Base-by-base conservation (phyloP, 164 flowering plant genomes). In the Tinospora cordifolia region DNA sequence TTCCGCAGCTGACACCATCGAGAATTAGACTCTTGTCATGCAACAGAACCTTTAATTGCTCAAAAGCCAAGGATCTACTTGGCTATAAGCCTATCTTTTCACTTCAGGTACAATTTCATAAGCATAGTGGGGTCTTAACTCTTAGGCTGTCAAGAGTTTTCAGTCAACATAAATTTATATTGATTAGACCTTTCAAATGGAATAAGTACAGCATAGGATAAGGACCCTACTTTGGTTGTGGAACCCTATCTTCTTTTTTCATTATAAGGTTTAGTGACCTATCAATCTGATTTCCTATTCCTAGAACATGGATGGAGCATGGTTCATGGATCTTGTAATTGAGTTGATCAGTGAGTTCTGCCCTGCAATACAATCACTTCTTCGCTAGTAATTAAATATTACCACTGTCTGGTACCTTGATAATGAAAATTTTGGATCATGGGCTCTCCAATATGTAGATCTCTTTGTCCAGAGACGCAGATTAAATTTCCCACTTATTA, bases 1-100 rank as follows among this genome's bases (percentile, higher is more conserved):
- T 91, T 72, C 99, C 99, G 46, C 99, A 95, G 80, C 77, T 92
- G 82, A 95, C 90, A 74, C 99, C 99, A 66, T 92, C 98, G 63
- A 87, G 98, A 84, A 74, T 95, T 64, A 85, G 94, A 72, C 92
- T 92, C 58, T 87, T 91, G 44, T 81, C 98, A 63, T 75, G 87
- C 78, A 87, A 76, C 84, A 83, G 97, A 82, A 82, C 96, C 70
- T 95, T 87, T 72, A 80, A 80, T 79, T 84, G 87, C 76, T 87
- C 94, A 62, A 95, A 90, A 82, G 99, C 99, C 66, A 90, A 87
- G 76, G 92, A 88, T 38, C 85, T 74, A 49, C 83, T 95, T 77
- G 92, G 94, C 75, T 95, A 95, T 78, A 70, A 79, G 57, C 99
- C 99, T 34, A 77, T 91, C 71, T 91, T 92, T 30, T 69, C 94